Evolutionary conservation across 2,329 filamentous ascomycete species (phyloP).

Genomic region (Neonectria hederae): DNA sequence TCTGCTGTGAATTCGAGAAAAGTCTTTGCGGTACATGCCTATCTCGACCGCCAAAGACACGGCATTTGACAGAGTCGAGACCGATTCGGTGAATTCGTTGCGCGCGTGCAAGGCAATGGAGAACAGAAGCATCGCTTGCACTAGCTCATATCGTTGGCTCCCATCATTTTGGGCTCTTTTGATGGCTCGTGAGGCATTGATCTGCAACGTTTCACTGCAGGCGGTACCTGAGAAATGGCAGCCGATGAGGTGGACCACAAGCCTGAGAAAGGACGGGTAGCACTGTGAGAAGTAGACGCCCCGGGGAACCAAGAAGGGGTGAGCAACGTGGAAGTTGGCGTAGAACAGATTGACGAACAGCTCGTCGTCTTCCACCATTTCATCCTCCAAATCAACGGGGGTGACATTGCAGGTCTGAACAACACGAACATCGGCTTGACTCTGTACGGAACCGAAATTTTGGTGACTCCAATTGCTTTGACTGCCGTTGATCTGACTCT

Average conservation of each 20-base stretch:
- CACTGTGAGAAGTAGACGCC: slow-evolving; percentile 22
- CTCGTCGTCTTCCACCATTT: slow-evolving; percentile 27
- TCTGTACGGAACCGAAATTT: neutral
- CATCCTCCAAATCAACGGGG: neutral
- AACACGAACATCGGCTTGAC: neutral
- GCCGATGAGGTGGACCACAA: slow-evolving; percentile 34
- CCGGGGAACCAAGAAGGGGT: slow-evolving; percentile 31
- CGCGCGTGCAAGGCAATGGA: slow-evolving; percentile 14
- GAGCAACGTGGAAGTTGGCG: slow-evolving; percentile 37
- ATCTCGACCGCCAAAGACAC: slow-evolving; percentile 31
- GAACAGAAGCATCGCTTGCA: slow-evolving; percentile 14
- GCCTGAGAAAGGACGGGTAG: slow-evolving; percentile 26
- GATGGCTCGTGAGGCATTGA: slow-evolving; percentile 1
- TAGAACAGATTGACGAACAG: slow-evolving; percentile 32
- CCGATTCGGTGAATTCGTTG: neutral
- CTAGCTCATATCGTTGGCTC: neutral
- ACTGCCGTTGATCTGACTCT: neutral
- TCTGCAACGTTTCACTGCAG: slow-evolving; percentile 21
- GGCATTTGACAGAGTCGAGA: neutral
- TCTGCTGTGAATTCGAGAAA: slow-evolving; percentile 5
- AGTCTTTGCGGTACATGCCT: slow-evolving; percentile 30
- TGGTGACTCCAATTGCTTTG: neutral
- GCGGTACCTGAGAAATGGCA: slow-evolving; percentile 31
- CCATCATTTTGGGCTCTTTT: neutral
- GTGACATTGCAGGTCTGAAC: neutral